Evolutionary conservation across 1,139 yeast genomes (phyloP).

Genomic region (Nematodospora anomalae): DNA sequence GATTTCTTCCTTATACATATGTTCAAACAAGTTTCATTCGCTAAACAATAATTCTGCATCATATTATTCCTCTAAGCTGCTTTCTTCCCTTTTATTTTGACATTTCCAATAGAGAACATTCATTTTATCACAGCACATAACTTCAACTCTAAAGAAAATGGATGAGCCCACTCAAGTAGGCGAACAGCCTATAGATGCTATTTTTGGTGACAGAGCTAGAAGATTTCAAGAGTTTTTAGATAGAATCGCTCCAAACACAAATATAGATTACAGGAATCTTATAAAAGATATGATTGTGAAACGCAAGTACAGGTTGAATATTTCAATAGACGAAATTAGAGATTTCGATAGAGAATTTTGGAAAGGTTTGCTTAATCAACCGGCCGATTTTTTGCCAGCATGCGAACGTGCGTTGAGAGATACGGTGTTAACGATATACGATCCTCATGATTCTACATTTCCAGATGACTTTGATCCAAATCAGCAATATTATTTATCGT

Average conservation of each 20-base stretch:
- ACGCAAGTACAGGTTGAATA: conserved; percentile 64
- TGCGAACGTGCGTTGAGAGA: conserved; percentile 86
- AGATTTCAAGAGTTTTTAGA: conserved; percentile 88
- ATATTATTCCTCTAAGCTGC: too few species aligned
- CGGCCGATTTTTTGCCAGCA: conserved; percentile 88
- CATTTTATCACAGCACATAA: too few species aligned
- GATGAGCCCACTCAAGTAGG: conserved; percentile 17
- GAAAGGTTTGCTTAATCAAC: conserved; percentile 70
- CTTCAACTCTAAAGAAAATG: too few species aligned
- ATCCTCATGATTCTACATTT: conserved; percentile 52
- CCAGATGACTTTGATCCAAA: conserved; percentile 53
- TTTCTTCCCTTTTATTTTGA: too few species aligned
- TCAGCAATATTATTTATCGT: conserved; percentile 73
- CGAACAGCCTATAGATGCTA: conserved; percentile 47
- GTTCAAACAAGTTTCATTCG: background rate
- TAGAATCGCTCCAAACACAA: conserved; percentile 36
- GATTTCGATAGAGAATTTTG: conserved; percentile 81
- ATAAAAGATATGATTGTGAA: conserved; percentile 71
- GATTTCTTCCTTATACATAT: background rate
- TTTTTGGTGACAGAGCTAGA: conserved; percentile 79
- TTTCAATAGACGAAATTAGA: conserved; percentile 84
- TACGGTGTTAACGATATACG: conserved; percentile 67
- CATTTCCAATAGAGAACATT: too few species aligned
- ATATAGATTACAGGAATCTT: conserved; percentile 64
- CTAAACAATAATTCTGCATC: too few species aligned